Conservation (phyloP, 768 basidiomycete genomes). For the Kwoniella botswanensis region DNA sequence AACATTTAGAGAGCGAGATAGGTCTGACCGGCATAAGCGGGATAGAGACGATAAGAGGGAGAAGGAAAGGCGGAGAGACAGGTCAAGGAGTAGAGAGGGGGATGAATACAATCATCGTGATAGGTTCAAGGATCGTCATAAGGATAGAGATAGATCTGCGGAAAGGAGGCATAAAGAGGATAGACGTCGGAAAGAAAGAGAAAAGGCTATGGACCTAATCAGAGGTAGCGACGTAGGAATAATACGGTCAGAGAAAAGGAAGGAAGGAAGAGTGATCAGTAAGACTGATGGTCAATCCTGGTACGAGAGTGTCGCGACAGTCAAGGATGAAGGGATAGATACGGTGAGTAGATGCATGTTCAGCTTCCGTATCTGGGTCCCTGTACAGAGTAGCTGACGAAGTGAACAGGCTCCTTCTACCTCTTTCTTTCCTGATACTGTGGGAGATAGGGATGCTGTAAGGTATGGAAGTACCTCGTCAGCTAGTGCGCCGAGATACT, state of each 20-base stretch:
- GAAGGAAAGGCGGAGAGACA: constrained; percentile 13
- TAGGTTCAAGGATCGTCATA: not conserved
- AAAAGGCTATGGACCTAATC: constrained; percentile 23
- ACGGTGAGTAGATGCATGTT: constrained; percentile 12
- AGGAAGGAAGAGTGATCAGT: not conserved
- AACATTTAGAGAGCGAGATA: not conserved
- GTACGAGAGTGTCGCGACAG: constrained; percentile 28
- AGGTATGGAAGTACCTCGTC: constrained; percentile 32
- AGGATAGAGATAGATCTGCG: constrained; percentile 22
- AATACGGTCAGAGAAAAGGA: not conserved
- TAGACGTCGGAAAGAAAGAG: constrained; percentile 22
- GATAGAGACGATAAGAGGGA: constrained; percentile 12
- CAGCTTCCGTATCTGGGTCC: not conserved
- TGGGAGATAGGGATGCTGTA: constrained; percentile 31
- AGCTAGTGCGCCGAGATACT: constrained; percentile 24
- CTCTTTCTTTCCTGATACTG: constrained; percentile 30
- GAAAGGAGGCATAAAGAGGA: constrained; percentile 21
- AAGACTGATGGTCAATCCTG: constrained; percentile 26
- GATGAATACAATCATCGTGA: not conserved
- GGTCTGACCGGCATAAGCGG: not conserved
- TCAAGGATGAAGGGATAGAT: constrained; percentile 13
- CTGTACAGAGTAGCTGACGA: not conserved
- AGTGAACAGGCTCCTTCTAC: constrained; percentile 16
- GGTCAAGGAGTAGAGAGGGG: not conserved
- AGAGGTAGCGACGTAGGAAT: not conserved